phyloP scores from a whole-genome alignment of 148 eudicot genomes.

The Rhododendron griersonianum region DNA sequence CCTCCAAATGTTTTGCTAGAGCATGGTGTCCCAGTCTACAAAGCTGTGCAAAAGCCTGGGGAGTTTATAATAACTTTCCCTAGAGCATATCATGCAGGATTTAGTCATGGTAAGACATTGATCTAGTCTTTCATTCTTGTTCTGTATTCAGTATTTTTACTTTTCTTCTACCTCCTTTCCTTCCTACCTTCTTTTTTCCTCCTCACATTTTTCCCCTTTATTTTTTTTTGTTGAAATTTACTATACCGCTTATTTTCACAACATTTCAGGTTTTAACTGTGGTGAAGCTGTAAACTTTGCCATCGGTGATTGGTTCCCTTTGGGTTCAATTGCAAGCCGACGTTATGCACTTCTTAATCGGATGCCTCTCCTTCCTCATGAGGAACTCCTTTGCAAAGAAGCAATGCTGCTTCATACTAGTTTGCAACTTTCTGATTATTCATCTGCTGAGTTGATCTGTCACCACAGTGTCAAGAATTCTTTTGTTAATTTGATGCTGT shows the following conservation, averaged over 20 bases:
- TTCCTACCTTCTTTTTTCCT: background rate
- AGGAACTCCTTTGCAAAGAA: constrained; percentile 97
- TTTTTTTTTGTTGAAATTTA: background rate
- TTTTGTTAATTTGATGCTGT: constrained; percentile 70
- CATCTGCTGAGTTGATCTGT: constrained; percentile 36
- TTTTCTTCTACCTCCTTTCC: background rate
- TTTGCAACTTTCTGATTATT: constrained; percentile 36
- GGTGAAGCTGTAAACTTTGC: constrained; percentile 99
- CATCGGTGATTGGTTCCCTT: constrained; percentile 88
- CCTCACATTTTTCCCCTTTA: background rate
- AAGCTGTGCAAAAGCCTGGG: constrained; percentile 95
- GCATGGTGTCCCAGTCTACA: constrained; percentile 81
- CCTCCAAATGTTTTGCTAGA: constrained; percentile 83
- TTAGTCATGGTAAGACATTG: constrained; percentile 82
- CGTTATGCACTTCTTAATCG: constrained; percentile 91
- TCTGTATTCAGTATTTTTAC: background rate
- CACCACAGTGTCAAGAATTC: constrained; percentile 54
- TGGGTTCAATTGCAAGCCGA: constrained; percentile 81
- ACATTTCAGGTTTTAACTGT: constrained; percentile 83
- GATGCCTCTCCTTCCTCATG: constrained; percentile 85
- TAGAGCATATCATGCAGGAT: constrained; percentile 98
- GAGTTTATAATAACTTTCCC: constrained; percentile 91
- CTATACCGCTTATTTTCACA: background rate
- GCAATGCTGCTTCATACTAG: constrained; percentile 61
- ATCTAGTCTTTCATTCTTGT: background rate